phyloP scores from a whole-genome alignment of 2,329 filamentous ascomycete genomes.

The Cercospora canescens region DNA sequence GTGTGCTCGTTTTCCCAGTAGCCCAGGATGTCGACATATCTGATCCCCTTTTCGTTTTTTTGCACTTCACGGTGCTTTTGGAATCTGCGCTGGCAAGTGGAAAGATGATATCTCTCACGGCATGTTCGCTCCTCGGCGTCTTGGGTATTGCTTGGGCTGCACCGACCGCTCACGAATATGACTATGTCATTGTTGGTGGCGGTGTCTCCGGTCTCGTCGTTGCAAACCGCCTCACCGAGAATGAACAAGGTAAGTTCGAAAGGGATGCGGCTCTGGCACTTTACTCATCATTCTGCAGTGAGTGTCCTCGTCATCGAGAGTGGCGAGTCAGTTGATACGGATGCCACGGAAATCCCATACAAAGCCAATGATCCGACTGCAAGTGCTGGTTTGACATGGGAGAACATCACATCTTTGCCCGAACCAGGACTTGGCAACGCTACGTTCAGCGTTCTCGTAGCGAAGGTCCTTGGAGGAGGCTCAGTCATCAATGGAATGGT shows the following conservation, averaged over 20 bases:
- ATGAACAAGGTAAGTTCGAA: conserved; percentile 18
- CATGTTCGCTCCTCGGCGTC: neutral
- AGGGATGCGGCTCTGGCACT: neutral
- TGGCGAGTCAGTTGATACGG: conserved; percentile 24
- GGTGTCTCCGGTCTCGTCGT: conserved; percentile 33
- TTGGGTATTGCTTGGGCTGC: neutral
- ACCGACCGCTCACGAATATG: conserved; percentile 11
- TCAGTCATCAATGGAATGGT: conserved; percentile 42
- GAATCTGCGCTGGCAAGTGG: neutral
- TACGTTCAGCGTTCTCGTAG: conserved; percentile 22
- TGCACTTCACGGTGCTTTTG: neutral
- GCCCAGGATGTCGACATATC: neutral
- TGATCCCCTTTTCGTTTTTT: too few relatives aligned
- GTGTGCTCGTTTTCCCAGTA: neutral
- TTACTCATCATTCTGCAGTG: conserved; percentile 6
- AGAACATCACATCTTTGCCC: conserved; percentile 15
- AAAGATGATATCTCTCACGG: neutral
- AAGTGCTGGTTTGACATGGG: conserved; percentile 10
- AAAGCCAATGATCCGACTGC: conserved; percentile 16
- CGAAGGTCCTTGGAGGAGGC: conserved; percentile 38
- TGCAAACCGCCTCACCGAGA: conserved; percentile 30
- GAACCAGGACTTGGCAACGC: conserved; percentile 25
- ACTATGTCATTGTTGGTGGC: conserved; percentile 34
- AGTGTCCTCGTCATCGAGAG: conserved; percentile 36
- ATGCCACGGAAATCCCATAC: conserved; percentile 14